Base-by-base conservation (phyloP, 2,329 filamentous ascomycete species). In the Nemania abortiva region DNA sequence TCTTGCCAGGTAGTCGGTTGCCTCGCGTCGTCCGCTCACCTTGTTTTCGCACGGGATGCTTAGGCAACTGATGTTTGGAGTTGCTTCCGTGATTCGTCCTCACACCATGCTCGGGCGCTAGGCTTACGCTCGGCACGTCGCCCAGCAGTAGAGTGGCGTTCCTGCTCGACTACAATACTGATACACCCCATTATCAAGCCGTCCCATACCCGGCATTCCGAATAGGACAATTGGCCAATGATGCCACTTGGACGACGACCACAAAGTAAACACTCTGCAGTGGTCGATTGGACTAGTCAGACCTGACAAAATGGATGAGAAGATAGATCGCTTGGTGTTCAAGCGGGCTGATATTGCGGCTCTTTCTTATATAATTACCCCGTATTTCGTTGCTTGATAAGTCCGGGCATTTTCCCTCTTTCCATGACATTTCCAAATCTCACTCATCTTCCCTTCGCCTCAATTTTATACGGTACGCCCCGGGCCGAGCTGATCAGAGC, bases 21-120 rank as follows among this genome's bases (percentile, higher is more conserved):
- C 64, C 70, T 65, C 45, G 64, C 52, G 20, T 55, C 45, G 69
- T 63, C 47, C 69, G 69, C 15, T 56, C 50, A 52, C 58, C 59
- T 54, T 57, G 39, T 29, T 9, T 20, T 39, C 24, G 27, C 15
- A 39, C 49, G 37, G 6, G 24, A 22, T 31, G n/a, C 39, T 45
- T 2, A 50, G 66, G 63, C 53, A 52, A 37, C 61, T 22, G 18
- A 39, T 62, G 13, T 24, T 56, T 56, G 66, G 62, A 37, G 49
- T 53, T 13, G 52, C 24, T 27, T 50, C 37, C 31, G 34, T 68
- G 50, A 63, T 52, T 57, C 45, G 66, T 68, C 37, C 27, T 15
- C n/a, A 55, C 65, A 65, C 47, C 53, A 56, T 22, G 7, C 27
- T 18, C 39, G 68, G 68, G 68, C 68, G 68, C 53, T 53, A 24